Evolutionary conservation across 1,284 basidiomycete species (phyloP).

Genomic region (Sutorius eximius): DNA sequence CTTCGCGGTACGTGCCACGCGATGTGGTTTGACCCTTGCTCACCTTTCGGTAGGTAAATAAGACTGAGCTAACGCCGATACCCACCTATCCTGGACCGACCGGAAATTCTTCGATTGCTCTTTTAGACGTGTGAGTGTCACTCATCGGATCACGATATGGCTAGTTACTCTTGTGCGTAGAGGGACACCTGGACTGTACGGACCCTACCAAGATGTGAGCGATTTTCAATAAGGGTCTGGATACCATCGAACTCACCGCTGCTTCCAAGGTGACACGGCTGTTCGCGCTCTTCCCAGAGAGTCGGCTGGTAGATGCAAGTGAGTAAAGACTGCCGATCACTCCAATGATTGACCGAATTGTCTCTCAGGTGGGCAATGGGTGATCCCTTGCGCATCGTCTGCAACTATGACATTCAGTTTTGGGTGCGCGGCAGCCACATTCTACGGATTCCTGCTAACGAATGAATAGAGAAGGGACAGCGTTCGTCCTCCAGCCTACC

Average conservation of each 20-base stretch:
- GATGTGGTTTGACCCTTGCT: background rate
- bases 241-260: slow-evolving; percentile 3
- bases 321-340: slow-evolving; percentile 20
- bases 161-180: slow-evolving; percentile 37
- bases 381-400: slow-evolving; percentile 73
- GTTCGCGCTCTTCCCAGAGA: slow-evolving; percentile 61
- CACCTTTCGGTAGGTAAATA: slow-evolving; percentile 54
- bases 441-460: slow-evolving; percentile 1
- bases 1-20: slow-evolving; percentile 48
- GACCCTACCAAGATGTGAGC: slow-evolving; percentile 76
- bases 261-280: slow-evolving; percentile 62
- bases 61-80: slow-evolving; percentile 51
- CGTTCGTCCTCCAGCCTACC: slow-evolving; percentile 59
- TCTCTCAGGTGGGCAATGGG: slow-evolving; percentile 70
- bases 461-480: slow-evolving; percentile 22
- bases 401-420: slow-evolving; percentile 73
- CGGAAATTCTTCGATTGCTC: slow-evolving; percentile 61
- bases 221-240: background rate
- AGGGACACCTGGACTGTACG: slow-evolving; percentile 77
- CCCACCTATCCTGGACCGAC: slow-evolving; percentile 68
- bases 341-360: slow-evolving; percentile 5
- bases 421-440: slow-evolving; percentile 45
- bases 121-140: slow-evolving; percentile 71
- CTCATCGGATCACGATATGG: background rate
- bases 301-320: slow-evolving; percentile 68